Conservation (phyloP, 805 yeast genomes). For the Scheffersomyces ergatensis region DNA sequence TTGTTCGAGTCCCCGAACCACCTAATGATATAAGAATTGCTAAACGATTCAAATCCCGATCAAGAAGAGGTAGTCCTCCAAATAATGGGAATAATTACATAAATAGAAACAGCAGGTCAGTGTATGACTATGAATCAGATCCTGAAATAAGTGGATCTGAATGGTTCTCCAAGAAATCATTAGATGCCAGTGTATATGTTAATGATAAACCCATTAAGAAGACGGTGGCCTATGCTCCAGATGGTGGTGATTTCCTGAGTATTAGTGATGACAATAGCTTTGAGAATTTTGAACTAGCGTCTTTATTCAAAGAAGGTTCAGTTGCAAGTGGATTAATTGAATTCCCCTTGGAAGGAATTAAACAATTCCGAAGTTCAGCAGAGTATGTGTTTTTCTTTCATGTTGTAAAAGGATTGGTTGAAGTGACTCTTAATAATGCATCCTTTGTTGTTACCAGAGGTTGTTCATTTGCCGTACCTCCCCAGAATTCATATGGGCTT, state of each 20-base stretch:
- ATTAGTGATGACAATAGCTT: constrained; percentile 23
- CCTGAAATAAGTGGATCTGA: constrained; percentile 47
- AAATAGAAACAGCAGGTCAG: constrained; percentile 1
- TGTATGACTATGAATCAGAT: constrained; percentile 33
- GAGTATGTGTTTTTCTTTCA: constrained; percentile 72
- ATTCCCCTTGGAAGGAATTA: constrained; percentile 60
- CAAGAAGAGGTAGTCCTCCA: constrained; percentile 10
- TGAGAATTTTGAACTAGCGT: constrained; percentile 58
- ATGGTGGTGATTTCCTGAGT: constrained; percentile 41
- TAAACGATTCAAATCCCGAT: constrained; percentile 12
- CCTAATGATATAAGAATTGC: constrained; percentile 1
- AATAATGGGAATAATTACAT: constrained; percentile 3
- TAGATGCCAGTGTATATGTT: constrained; percentile 49
- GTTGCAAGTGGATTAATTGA: constrained; percentile 75
- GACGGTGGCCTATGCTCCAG: constrained; percentile 66
- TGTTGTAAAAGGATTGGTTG: constrained; percentile 67
- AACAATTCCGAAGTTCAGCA: constrained; percentile 59
- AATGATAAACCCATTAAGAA: constrained; percentile 39
- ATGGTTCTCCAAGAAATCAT: constrained; percentile 46
- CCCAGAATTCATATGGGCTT: constrained; percentile 70
- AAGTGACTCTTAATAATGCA: constrained; percentile 60
- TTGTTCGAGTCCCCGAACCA: constrained; percentile 48
- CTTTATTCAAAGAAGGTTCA: constrained; percentile 61
- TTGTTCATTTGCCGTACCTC: constrained; percentile 79
- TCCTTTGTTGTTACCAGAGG: constrained; percentile 65